Evolutionary conservation across 768 basidiomycete species (phyloP), one percentile per base, ranked within the genome.

Genomic region (Gloeopeniophorella convolvens): DNA sequence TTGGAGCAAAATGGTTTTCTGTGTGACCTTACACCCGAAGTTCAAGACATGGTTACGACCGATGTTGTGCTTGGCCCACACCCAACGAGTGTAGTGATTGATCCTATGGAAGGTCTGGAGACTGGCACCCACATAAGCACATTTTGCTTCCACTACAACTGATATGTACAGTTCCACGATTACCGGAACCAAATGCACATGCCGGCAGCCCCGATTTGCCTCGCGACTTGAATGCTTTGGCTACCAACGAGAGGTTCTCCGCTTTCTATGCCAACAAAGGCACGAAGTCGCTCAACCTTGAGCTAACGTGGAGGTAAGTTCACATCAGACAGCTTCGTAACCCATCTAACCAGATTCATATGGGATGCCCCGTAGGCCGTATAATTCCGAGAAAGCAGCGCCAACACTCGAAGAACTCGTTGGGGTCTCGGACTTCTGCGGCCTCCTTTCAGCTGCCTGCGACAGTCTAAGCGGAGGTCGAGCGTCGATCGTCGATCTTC

Each of bases 261-360:
- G 18, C 23, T 8, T 49, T 44, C 20, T 44, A 21, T 16, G 6
- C 11, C 18, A 24, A 34, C 48, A 50, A 50, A 36, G 56, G 53
- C 13, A 30, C 41, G 20, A 57, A 50, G 35, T 44, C 48, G 13
- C 40, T 55, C 21, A 57, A 46, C 42, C 18, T 57, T 9, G 48
- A 57, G 30, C 31, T 57, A 10, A 46, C 54, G 2, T 57, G 56
- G 56, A 55, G 53, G 56, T 20, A 37, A 37, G 53, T 30, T 12
- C 2, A 8, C 24, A 24, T 24, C n/a, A n/a, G n/a, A n/a, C n/a
- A n/a, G 20, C 12, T 32, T 5, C 23, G 20, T 26, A 42, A 30
- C 12, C 11, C 23, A 13, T 12, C 18, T 28, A 28, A 28, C n/a
- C 27, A 41, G 23, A 24, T 13, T 43, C 34, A 40, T 42, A 37